phyloP scores from a whole-genome alignment of 2,329 filamentous ascomycete genomes.

The Sordariomycetes sp. region DNA sequence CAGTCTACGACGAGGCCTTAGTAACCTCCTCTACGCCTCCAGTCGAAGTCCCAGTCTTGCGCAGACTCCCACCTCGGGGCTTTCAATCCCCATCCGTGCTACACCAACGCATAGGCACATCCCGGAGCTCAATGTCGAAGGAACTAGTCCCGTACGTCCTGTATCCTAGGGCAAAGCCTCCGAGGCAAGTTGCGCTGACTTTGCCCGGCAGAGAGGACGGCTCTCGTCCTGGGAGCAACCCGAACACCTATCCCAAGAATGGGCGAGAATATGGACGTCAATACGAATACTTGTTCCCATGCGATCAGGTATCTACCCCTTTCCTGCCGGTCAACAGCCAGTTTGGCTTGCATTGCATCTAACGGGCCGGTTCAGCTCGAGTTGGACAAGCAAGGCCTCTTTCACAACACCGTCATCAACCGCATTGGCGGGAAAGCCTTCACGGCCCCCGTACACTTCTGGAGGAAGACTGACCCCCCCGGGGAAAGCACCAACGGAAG shows the following conservation, averaged over 20 bases:
- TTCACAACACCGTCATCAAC: not conserved
- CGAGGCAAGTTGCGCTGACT: not conserved
- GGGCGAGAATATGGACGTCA: conserved; percentile 4
- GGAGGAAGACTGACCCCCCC: not conserved
- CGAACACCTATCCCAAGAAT: not conserved
- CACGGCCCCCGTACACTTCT: conserved; percentile 5
- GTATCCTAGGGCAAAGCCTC: not conserved
- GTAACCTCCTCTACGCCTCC: not conserved
- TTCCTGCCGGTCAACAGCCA: not conserved
- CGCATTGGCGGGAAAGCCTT: conserved; percentile 1
- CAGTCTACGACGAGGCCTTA: not conserved
- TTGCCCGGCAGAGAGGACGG: not conserved
- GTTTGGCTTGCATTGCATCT: not conserved
- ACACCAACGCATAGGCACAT: not conserved
- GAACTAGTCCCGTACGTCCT: not conserved
- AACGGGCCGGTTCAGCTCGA: not conserved
- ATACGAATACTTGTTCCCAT: conserved; percentile 5
- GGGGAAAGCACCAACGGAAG: not conserved
- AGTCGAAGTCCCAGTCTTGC: not conserved
- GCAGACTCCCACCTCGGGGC: not conserved
- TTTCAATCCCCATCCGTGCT: not conserved
- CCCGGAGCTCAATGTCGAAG: conserved; percentile 3
- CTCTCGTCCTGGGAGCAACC: not conserved
- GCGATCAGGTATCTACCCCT: conserved; percentile 1
- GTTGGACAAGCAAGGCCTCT: conserved; percentile 1